These are phyloP conservation scores for Raphidocelis subcapitata DNA, from an alignment of 139 green algal species.

Conservation along the genomic window DNA sequence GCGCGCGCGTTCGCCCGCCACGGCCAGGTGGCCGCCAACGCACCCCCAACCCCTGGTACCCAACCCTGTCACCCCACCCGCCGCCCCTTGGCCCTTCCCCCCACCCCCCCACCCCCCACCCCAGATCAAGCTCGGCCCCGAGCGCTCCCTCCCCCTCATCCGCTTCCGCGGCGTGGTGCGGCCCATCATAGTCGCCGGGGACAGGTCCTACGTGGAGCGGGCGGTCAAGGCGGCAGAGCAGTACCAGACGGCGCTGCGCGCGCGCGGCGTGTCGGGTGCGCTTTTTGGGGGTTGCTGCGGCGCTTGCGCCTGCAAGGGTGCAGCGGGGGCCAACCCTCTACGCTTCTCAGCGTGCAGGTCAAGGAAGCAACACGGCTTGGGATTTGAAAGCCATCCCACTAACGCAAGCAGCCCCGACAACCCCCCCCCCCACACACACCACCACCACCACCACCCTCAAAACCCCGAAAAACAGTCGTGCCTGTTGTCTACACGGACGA, in stretches of 20 bases:
- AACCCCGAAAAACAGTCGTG: slow-evolving; percentile 37
- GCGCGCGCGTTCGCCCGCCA: neutral
- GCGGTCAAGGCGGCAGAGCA: slow-evolving; percentile 54
- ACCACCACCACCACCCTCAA: neutral
- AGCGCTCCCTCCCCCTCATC: slow-evolving; percentile 68
- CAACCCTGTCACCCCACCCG: neutral
- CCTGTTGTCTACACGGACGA: slow-evolving; percentile 52
- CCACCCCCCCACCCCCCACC: too few relatives aligned
- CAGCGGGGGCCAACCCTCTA: too few relatives aligned
- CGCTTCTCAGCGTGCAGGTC: too few relatives aligned
- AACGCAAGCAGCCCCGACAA: neutral
- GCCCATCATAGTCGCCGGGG: slow-evolving; percentile 79
- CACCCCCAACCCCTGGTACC: neutral
- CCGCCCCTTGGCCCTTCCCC: neutral
- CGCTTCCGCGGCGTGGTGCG: slow-evolving; percentile 73
- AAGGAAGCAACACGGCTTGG: too few relatives aligned
- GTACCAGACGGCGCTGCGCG: slow-evolving; percentile 54
- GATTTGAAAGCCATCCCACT: neutral
- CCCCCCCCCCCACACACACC: neutral
- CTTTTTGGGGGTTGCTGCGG: neutral
- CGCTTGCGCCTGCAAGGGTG: neutral
- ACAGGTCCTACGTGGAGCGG: slow-evolving; percentile 50
- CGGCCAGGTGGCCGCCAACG: neutral
- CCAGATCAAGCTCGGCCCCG: slow-evolving; percentile 62
- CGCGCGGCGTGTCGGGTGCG: slow-evolving; percentile 72